Percentiles rank a stretch among this genome's conserved stretches.
Conservation (phyloP, 148 eudicot species). For the Rhododendron vialii region DNA sequence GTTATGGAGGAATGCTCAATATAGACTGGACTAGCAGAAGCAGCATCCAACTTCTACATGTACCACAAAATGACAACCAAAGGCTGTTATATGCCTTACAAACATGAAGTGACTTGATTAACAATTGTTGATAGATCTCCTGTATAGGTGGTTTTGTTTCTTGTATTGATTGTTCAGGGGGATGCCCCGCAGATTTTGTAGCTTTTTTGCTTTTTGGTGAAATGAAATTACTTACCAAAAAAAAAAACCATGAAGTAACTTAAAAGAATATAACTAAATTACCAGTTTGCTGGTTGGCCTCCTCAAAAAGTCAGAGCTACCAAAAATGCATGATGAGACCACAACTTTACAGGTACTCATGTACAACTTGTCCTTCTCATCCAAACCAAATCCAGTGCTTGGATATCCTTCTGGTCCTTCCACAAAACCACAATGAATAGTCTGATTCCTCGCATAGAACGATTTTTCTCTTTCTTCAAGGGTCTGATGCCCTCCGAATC, state of each 20-base stretch:
- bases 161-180: too few relatives aligned
- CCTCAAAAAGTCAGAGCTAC: conserved; percentile 94
- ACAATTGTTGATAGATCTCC: too few relatives aligned
- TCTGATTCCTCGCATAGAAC: conserved; percentile 60
- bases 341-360: conserved; percentile 69
- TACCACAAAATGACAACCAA: background rate
- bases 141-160: too few relatives aligned
- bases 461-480: conserved; percentile 75
- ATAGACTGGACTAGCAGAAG: background rate
- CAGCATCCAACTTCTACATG: background rate
- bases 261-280: conserved; percentile 22
- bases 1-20: background rate
- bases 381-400: conserved; percentile 78
- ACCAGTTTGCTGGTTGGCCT: conserved; percentile 87
- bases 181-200: too few relatives aligned
- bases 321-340: conserved; percentile 95
- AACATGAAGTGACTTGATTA: too few relatives aligned
- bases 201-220: too few relatives aligned
- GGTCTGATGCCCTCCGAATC: conserved; percentile 88
- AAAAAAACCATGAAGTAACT: background rate
- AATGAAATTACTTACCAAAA: too few relatives aligned
- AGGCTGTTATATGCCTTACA: background rate
- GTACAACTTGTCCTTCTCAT: conserved; percentile 56
- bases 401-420: conserved; percentile 56
- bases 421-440: conserved; percentile 93